Base-by-base conservation (phyloP, 257 asterid species). In the Eustoma russellianum region DNA sequence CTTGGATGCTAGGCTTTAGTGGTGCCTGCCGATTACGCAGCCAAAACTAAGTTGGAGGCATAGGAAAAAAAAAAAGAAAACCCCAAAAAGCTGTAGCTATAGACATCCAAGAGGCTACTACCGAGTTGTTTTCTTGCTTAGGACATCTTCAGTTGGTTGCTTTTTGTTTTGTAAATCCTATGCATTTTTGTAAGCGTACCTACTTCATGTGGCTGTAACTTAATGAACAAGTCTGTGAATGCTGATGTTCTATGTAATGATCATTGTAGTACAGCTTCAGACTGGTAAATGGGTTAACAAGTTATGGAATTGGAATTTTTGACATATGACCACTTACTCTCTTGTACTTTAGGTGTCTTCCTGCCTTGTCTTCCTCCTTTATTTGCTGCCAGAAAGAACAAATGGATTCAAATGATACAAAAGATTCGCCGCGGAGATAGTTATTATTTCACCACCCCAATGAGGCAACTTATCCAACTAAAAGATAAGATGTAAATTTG, bases 11-110 rank as follows among this genome's bases (percentile, higher is more conserved):
- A 79, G 68, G 88, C 86, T 8, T 91, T 89, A 0, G 71, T 92
- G 54, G 88, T 69, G 68, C 98, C 97, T 11, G 95, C 80, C 74
- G 88, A 75, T 55, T 72, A 72, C 9, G 60, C 68, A 1, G 68
- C 49, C 55, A 71, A 64, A 41, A 13, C 70, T 9, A 38, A 38
- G 1, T 52, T 63, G 58, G 80, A 77, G 62, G 62, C 55, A 76
- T 83, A 50, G 55, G 57, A 70, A 58, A 81, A 73, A 67, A 7
- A n/a, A n/a, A n/a, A n/a, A n/a, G n/a, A n/a, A n/a, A 38, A 33
- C 35, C 53, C 77, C 19, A 35, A 7, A 70, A 67, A 53, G 61
- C 53, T 55, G 72, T 69, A 43, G 84, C 52, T 50, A 70, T 70
- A 68, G 33, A 82, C 77, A 54, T 78, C 79, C 70, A 77, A 78